These are phyloP conservation scores for Aspergillus costaricaensis DNA, from an alignment of 2,329 filamentous ascomycete genomes.

Conservation along the genomic window DNA sequence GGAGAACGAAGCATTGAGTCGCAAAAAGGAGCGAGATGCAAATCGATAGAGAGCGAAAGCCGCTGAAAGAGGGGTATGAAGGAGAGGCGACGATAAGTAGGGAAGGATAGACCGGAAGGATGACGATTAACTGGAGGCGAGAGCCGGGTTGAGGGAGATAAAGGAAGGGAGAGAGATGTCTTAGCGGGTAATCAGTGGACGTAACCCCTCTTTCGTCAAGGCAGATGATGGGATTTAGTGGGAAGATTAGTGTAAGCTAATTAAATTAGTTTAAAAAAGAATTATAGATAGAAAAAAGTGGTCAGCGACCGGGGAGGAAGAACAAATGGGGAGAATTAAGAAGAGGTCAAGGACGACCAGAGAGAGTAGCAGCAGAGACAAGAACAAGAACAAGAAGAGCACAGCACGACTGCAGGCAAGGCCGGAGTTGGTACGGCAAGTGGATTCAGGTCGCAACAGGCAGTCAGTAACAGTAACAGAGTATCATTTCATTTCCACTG, in stretches of 20 bases:
- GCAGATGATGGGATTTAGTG: background rate
- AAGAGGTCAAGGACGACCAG: background rate
- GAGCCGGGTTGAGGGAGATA: slow-evolving; percentile 11
- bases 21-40: slow-evolving; percentile 8
- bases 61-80: slow-evolving; percentile 3
- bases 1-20: slow-evolving; percentile 23
- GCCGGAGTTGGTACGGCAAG: background rate
- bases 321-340: background rate
- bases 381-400: background rate
- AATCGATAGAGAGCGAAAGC: slow-evolving; percentile 11
- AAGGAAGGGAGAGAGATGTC: slow-evolving; percentile 13
- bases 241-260: background rate
- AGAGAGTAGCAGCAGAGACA: background rate
- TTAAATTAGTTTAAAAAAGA: background rate
- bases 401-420: background rate
- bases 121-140: slow-evolving; percentile 8
- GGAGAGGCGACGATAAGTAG: slow-evolving; percentile 3
- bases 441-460: slow-evolving; percentile 2
- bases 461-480: background rate
- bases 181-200: slow-evolving; percentile 7
- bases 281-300: slow-evolving; percentile 9
- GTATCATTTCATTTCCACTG: background rate
- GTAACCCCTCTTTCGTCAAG: slow-evolving; percentile 12
- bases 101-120: slow-evolving; percentile 9
- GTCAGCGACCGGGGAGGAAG: background rate